A percentile compares a stretch with the other conserved stretches of the same genome.
Evolutionary conservation across 176 grass and related monocot species (phyloP).

Genomic region (Eragrostis curvula): DNA sequence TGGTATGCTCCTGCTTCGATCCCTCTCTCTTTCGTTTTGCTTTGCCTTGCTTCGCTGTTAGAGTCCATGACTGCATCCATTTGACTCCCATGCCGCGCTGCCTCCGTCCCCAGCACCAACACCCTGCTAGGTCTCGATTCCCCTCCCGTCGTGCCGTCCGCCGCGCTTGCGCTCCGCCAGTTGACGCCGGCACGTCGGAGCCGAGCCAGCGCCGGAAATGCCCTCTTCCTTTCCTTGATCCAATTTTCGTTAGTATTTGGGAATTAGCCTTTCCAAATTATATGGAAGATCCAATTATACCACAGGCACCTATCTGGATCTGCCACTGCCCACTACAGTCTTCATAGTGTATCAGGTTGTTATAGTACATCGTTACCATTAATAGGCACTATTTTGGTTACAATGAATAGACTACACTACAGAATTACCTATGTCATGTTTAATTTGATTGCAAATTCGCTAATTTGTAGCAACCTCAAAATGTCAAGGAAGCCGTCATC

Average conservation of each 20-base stretch:
- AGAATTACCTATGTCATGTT: background rate
- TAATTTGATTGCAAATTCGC: background rate
- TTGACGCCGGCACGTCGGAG: too few relatives aligned
- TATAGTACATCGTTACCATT: background rate
- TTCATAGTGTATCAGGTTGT: too few relatives aligned
- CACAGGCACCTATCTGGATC: too few relatives aligned
- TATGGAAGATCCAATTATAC: too few relatives aligned
- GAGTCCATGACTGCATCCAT: background rate
- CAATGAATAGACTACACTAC: too few relatives aligned
- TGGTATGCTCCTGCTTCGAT: background rate
- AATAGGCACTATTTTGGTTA: background rate
- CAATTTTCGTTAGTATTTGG: background rate
- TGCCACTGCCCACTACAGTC: too few relatives aligned
- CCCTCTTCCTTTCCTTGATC: background rate
- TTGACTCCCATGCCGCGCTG: too few relatives aligned
- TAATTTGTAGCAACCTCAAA: background rate
- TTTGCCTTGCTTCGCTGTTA: background rate
- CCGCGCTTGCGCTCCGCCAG: too few relatives aligned
- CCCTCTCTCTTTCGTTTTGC: background rate
- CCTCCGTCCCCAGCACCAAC: background rate
- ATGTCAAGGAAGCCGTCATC: background rate
- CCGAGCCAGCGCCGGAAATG: background rate
- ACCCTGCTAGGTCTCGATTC: background rate
- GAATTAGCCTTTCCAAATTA: too few relatives aligned
- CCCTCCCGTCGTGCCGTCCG: too few relatives aligned